Conservation (phyloP, 179 eudicot species). For the Amaranthus tricolor region DNA sequence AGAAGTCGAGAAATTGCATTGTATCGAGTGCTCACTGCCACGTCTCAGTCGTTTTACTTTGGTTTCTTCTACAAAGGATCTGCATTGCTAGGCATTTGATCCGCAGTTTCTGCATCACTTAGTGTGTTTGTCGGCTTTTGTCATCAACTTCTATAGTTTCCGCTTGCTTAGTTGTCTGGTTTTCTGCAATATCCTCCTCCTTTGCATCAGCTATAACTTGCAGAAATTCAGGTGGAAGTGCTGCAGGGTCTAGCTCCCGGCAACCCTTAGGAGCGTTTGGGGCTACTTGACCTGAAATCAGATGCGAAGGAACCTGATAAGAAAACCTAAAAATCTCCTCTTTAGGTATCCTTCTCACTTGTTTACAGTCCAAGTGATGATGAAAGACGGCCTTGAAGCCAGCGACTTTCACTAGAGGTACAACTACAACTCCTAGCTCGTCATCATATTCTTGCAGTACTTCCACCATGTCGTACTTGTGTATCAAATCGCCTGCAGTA, state of each 20-base stretch:
- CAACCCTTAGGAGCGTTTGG: slow-evolving; percentile 66
- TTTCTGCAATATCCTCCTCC: slow-evolving; percentile 24
- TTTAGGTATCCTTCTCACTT: slow-evolving; percentile 53
- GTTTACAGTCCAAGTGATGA: slow-evolving; percentile 42
- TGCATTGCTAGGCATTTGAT: slow-evolving; percentile 1
- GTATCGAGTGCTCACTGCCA: background rate
- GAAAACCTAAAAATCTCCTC: slow-evolving; percentile 81
- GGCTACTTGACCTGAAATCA: slow-evolving; percentile 51
- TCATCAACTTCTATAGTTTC: slow-evolving; percentile 10
- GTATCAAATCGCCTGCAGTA: slow-evolving; percentile 62
- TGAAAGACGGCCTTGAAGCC: slow-evolving; percentile 82
- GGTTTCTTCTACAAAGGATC: background rate
- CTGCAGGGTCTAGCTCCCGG: slow-evolving; percentile 95
- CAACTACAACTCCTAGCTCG: slow-evolving; percentile 50
- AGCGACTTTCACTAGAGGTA: slow-evolving; percentile 72
- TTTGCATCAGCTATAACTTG: slow-evolving; percentile 25
- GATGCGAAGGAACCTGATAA: slow-evolving; percentile 75
- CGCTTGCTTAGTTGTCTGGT: slow-evolving; percentile 20
- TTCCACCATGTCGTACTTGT: slow-evolving; percentile 91
- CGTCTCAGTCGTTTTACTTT: background rate
- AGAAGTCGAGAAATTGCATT: background rate
- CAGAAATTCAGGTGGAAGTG: slow-evolving; percentile 64
- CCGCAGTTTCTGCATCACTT: slow-evolving; percentile 15
- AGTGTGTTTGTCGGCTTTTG: slow-evolving; percentile 5
- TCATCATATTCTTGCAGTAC: slow-evolving; percentile 52